Percentiles rank a stretch among this genome's conserved stretches.
Evolutionary conservation across 2,329 filamentous ascomycete genomes (phyloP).

Genomic region (Colletotrichum paranaense): DNA sequence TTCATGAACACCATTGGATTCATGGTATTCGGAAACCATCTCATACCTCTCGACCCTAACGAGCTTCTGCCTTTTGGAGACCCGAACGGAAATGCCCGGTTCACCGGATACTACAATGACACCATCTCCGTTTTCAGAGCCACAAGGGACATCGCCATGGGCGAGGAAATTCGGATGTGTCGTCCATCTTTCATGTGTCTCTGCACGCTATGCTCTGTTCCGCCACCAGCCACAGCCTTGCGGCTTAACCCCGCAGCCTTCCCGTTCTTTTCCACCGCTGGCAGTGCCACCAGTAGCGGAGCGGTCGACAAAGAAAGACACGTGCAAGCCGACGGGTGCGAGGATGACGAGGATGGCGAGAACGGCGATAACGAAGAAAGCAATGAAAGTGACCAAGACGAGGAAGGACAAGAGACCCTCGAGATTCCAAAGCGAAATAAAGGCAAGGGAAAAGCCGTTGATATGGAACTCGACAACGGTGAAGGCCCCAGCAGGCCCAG

Average conservation of each 20-base stretch:
- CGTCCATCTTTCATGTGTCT: background rate
- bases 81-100: background rate
- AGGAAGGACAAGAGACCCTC: background rate
- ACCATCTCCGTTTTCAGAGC: background rate
- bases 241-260: background rate
- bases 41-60: background rate
- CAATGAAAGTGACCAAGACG: background rate
- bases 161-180: background rate
- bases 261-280: background rate
- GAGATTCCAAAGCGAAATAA: background rate
- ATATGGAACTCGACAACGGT: background rate
- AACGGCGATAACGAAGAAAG: background rate
- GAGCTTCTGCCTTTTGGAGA: background rate
- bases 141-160: background rate
- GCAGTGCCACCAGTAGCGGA: background rate
- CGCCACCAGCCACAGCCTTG: background rate
- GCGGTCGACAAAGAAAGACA: background rate
- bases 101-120: background rate
- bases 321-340: background rate
- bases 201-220: background rate
- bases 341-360: background rate
- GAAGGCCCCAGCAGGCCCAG: background rate
- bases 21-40: background rate
- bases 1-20: slow-evolving; percentile 7
- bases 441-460: background rate